Percentiles rank a stretch among this genome's conserved stretches.
Evolutionary conservation across 2,329 filamentous ascomycete species (phyloP).

Genomic region (Aureobasidium sp.): DNA sequence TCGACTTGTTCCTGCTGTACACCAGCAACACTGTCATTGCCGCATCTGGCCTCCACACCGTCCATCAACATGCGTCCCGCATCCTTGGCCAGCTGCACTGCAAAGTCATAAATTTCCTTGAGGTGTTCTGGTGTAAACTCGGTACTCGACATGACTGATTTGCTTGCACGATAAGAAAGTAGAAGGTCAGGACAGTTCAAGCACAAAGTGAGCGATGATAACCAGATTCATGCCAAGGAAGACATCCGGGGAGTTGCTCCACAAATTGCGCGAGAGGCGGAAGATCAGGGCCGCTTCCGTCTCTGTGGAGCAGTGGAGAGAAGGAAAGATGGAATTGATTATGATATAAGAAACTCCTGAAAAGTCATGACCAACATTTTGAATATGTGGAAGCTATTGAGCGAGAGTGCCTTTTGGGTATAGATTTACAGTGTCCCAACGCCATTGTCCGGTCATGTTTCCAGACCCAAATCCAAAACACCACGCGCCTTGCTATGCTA

Average conservation of each 20-base stretch:
- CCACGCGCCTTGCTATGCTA: slow-evolving; percentile 1
- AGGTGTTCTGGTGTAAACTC: slow-evolving; percentile 39
- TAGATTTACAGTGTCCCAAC: background rate
- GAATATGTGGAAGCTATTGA: background rate
- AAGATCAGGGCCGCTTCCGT: slow-evolving; percentile 4
- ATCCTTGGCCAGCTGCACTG: slow-evolving; percentile 61
- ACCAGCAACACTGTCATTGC: slow-evolving; percentile 32
- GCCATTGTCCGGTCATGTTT: background rate
- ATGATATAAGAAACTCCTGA: background rate
- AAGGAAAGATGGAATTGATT: background rate
- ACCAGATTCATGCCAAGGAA: background rate
- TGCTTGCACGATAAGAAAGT: background rate
- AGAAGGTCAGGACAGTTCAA: background rate
- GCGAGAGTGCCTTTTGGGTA: background rate
- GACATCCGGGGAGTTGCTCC: background rate
- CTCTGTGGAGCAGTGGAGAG: background rate
- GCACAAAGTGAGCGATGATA: background rate
- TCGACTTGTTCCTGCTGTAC: slow-evolving; percentile 38
- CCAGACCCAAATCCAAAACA: background rate
- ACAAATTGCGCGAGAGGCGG: background rate
- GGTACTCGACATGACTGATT: slow-evolving; percentile 1
- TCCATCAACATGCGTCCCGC: slow-evolving; percentile 62
- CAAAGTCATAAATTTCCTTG: slow-evolving; percentile 61
- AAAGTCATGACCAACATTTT: background rate
- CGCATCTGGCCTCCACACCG: slow-evolving; percentile 52